Conservation (phyloP, 106 monocot genomes). For the Posidonia australis region DNA sequence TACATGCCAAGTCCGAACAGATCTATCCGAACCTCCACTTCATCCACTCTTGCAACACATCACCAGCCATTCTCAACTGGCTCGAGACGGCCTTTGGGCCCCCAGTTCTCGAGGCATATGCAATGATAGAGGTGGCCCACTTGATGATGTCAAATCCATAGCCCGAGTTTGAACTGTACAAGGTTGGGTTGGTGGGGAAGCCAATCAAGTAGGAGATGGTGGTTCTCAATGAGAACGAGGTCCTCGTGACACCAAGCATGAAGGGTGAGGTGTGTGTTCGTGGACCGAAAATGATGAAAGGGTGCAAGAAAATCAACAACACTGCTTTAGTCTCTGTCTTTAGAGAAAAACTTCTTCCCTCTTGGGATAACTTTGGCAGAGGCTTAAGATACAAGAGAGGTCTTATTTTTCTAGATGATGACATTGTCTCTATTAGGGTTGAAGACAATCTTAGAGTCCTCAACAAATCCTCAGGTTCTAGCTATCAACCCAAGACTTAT, state of each 20-base stretch:
- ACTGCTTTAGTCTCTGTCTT: no score
- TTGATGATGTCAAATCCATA: slow-evolving; percentile 75
- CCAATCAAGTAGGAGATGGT: slow-evolving; percentile 65
- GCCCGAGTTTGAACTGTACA: slow-evolving; percentile 54
- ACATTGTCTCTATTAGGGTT: no score
- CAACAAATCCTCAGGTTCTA: no score
- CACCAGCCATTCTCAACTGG: slow-evolving; percentile 44
- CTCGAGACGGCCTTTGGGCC: slow-evolving; percentile 62
- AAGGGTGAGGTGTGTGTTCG: slow-evolving; percentile 82
- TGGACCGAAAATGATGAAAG: slow-evolving; percentile 67
- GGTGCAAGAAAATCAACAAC: slow-evolving; percentile 76
- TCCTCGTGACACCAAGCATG: slow-evolving; percentile 1
- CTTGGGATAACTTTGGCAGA: no score
- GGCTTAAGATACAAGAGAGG: no score
- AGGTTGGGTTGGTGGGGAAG: slow-evolving; percentile 67
- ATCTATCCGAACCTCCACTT: slow-evolving; percentile 69
- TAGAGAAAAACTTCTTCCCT: no score
- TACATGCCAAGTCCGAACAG: slow-evolving; percentile 43
- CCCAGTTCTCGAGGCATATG: slow-evolving; percentile 91
- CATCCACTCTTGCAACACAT: slow-evolving; percentile 90
- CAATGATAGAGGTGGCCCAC: slow-evolving; percentile 94
- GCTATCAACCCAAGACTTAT: no score
- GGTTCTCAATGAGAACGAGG: slow-evolving; percentile 49
- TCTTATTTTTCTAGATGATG: no score
- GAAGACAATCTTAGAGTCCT: no score